Base-by-base conservation (phyloP, 2,329 filamentous ascomycete species). In the Pseudopyricularia cyperi region DNA sequence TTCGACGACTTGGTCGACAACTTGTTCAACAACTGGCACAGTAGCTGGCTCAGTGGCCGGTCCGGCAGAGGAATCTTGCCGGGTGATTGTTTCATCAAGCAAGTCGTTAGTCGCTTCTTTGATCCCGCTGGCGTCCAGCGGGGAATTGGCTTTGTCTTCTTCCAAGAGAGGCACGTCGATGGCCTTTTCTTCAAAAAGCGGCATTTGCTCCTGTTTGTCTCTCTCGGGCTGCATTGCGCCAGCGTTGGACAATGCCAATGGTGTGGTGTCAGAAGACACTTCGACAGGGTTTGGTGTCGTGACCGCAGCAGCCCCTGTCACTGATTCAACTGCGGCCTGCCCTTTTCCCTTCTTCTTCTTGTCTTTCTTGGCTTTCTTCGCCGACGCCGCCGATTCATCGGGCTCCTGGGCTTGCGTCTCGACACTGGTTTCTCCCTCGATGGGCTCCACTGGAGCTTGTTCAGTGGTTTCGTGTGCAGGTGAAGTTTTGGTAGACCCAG, bases 341-440 rank as follows among this genome's bases (percentile, higher is more conserved):
- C 22, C 9, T 11, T 42, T n/a, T 19, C 53, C 54, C 42, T 57
- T 58, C 26, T 53, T 56, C 51, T 57, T 58, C 53, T 59, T 61
- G 55, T 58, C 56, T 33, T 42, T 42, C 37, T 42, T 42, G 37
- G 37, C 19, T n/a, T 42, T 42, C 37, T 22, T 42, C 19, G 37
- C 37, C 22, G 37, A 19, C 8, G 22, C 19, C 11, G 37, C 37
- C 37, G 12, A 15, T 19, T 42, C 37, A 14, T 42, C 17, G 14
- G 22, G 17, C 22, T 42, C 37, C 15, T 42, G 37, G 14, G 17
- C 22, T 42, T 22, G 37, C 22, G 37, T 22, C 11, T 42, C 37
- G 37, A 12, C 37, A 42, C 9, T 42, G 17, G 37, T n/a, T 11
- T 42, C 37, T 19, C 17, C 22, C 37, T 12, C 17, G 22, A 19